Evolutionary conservation across 2,329 filamentous ascomycete genomes (phyloP).

Genomic region (Talaromyces sp.): DNA sequence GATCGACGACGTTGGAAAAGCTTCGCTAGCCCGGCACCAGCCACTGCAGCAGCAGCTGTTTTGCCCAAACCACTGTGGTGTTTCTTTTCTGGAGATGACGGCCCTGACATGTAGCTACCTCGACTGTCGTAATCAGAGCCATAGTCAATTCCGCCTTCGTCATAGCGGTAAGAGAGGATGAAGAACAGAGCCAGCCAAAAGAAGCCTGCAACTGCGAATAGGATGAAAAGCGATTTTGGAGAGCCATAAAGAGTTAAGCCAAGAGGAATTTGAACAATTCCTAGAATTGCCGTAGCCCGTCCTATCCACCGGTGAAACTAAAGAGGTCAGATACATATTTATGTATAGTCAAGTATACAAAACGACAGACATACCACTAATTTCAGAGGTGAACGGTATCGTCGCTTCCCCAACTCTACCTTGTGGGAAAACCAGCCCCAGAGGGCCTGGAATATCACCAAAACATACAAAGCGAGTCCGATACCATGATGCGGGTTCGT

Average conservation of each 20-base stretch:
- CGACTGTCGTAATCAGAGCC: slow-evolving; percentile 53
- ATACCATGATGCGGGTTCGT: slow-evolving; percentile 64
- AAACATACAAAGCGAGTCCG: slow-evolving; percentile 57
- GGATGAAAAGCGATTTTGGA: slow-evolving; percentile 74
- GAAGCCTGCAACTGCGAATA: slow-evolving; percentile 74
- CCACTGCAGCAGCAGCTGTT: slow-evolving; percentile 49
- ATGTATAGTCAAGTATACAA: neutral
- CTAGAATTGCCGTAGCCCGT: slow-evolving; percentile 69
- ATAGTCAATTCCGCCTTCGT: slow-evolving; percentile 40
- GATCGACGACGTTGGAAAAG: slow-evolving; percentile 36
- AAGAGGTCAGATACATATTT: neutral
- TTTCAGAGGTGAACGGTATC: slow-evolving; percentile 51
- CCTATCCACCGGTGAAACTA: slow-evolving; percentile 87
- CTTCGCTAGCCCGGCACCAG: slow-evolving; percentile 53
- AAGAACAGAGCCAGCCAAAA: slow-evolving; percentile 72
- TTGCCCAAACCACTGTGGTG: slow-evolving; percentile 41
- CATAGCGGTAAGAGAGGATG: slow-evolving; percentile 66
- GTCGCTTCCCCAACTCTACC: slow-evolving; percentile 47
- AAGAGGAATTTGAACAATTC: slow-evolving; percentile 79
- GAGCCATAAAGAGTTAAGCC: slow-evolving; percentile 90
- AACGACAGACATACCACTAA: slow-evolving; percentile 44
- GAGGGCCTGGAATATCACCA: slow-evolving; percentile 54
- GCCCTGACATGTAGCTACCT: slow-evolving; percentile 50
- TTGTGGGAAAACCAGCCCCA: slow-evolving; percentile 54
- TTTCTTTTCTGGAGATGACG: slow-evolving; percentile 42